A percentile compares a stretch with the other conserved stretches of the same genome.
Conservation (phyloP, 805 yeast genomes). For the Saturnispora dispora region DNA sequence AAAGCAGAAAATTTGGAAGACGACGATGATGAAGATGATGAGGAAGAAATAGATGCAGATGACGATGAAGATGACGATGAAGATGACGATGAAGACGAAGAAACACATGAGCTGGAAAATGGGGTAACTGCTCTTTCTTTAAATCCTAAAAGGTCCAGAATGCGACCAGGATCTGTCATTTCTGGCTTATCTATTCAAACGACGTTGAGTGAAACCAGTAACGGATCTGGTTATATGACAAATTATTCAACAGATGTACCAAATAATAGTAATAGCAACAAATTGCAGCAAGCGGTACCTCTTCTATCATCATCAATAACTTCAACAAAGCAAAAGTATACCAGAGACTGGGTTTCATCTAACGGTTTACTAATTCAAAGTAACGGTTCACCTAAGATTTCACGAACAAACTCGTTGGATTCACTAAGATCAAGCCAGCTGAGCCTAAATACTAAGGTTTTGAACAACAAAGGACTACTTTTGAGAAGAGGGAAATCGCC, state of each 20-base stretch:
- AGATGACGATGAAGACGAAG: background rate
- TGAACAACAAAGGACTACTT: conserved; percentile 7
- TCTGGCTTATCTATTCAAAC: conserved; percentile 44
- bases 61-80: conserved; percentile 2
- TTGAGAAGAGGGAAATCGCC: conserved; percentile 28
- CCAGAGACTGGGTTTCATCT: conserved; percentile 28
- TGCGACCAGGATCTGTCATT: conserved; percentile 42
- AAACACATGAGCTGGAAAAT: background rate
- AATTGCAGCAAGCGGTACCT: background rate
- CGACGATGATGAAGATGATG: background rate
- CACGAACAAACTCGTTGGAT: conserved; percentile 30
- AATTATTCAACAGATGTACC: conserved; percentile 29
- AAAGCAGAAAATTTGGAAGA: background rate
- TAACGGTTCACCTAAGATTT: conserved; percentile 5
- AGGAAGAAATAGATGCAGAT: background rate
- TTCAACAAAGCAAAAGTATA: conserved; percentile 18
- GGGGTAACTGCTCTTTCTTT: background rate
- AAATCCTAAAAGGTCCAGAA: background rate
- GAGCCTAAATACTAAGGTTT: conserved; percentile 9
- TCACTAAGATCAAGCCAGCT: conserved; percentile 23
- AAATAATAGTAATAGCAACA: background rate
- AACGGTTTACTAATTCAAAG: conserved; percentile 17
- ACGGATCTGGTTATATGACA: conserved; percentile 31
- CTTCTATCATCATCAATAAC: conserved; percentile 1
- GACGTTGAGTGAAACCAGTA: conserved; percentile 43